Conservation (phyloP, 805 yeast genomes). For the Diddensiella santjacobensis region DNA sequence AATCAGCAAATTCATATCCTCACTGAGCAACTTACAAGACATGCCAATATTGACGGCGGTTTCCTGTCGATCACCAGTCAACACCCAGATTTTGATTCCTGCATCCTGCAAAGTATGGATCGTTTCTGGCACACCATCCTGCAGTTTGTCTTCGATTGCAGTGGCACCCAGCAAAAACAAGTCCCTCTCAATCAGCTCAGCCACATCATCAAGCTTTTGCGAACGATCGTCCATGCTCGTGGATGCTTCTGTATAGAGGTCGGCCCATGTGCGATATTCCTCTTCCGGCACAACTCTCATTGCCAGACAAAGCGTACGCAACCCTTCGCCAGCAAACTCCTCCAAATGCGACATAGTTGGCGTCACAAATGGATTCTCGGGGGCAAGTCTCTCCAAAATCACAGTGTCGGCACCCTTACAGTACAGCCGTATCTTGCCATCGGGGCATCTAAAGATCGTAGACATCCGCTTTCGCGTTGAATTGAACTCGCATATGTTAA, state of each 20-base stretch:
- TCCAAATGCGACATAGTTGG: slow-evolving; percentile 84
- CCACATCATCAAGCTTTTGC: slow-evolving; percentile 77
- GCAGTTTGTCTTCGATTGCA: slow-evolving; percentile 96
- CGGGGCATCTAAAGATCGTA: slow-evolving; percentile 89
- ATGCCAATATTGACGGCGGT: slow-evolving; percentile 98
- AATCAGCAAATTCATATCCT: slow-evolving; percentile 90
- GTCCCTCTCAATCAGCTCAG: slow-evolving; percentile 80
- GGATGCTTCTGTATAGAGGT: slow-evolving; percentile 69
- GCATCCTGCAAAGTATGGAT: slow-evolving; percentile 94
- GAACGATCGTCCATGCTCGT: slow-evolving; percentile 74
- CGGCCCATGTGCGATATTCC: slow-evolving; percentile 72
- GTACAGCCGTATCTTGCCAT: slow-evolving; percentile 80
- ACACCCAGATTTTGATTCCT: slow-evolving; percentile 95
- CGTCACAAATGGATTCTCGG: slow-evolving; percentile 70
- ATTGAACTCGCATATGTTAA: slow-evolving; percentile 93
- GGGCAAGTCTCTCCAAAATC: slow-evolving; percentile 75
- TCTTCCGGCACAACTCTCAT: slow-evolving; percentile 71
- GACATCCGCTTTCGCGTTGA: slow-evolving; percentile 98
- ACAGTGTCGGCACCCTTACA: slow-evolving; percentile 99
- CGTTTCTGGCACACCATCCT: slow-evolving; percentile 98
- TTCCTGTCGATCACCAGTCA: slow-evolving; percentile 98
- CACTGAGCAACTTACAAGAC: slow-evolving; percentile 92
- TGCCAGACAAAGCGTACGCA: slow-evolving; percentile 92
- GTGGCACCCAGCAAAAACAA: slow-evolving; percentile 89
- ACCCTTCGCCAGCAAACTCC: slow-evolving; percentile 94